Percentiles rank a stretch among this genome's conserved stretches.
These are phyloP conservation scores for Daedaleopsis nitida DNA, from an alignment of 768 basidiomycete species.

Conservation along the genomic window DNA sequence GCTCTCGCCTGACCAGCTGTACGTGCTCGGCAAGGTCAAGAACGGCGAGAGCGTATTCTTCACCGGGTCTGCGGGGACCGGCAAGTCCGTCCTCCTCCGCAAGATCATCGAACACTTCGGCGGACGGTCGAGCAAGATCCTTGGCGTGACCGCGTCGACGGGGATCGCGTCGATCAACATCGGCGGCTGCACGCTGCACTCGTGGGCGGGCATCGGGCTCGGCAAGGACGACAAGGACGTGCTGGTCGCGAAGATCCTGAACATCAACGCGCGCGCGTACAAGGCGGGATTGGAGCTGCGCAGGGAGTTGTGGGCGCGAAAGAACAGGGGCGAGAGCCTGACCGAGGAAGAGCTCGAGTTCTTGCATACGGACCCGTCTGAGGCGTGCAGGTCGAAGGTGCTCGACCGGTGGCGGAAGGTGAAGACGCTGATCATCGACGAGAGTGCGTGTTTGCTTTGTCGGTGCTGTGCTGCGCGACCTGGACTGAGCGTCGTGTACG, in stretches of 20 bases:
- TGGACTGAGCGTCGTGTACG: not conserved
- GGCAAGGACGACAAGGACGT: constrained; percentile 58
- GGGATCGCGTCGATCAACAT: constrained; percentile 84
- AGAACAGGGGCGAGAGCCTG: not conserved
- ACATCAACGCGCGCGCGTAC: constrained; percentile 32
- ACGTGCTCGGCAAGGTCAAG: constrained; percentile 54
- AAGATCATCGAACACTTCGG: constrained; percentile 64
- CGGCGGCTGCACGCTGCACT: constrained; percentile 75
- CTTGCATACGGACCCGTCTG: not conserved
- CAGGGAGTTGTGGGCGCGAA: constrained; percentile 1
- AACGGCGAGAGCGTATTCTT: constrained; percentile 75
- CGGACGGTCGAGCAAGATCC: constrained; percentile 31
- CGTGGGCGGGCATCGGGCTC: constrained; percentile 80
- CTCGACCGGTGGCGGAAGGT: constrained; percentile 64
- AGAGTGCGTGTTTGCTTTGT: constrained; percentile 52
- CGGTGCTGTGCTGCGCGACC: not conserved
- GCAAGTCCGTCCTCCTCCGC: constrained; percentile 80
- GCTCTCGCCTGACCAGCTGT: constrained; percentile 55
- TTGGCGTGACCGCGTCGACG: constrained; percentile 82
- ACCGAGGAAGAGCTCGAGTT: constrained; percentile 1
- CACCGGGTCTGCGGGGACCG: constrained; percentile 85
- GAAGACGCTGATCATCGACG: constrained; percentile 77
- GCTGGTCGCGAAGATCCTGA: constrained; percentile 56
- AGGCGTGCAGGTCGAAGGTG: constrained; percentile 27
- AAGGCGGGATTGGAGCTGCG: constrained; percentile 6